phyloP scores from a whole-genome alignment of 352 stramenopile genomes.

The Pythium guiyangense region DNA sequence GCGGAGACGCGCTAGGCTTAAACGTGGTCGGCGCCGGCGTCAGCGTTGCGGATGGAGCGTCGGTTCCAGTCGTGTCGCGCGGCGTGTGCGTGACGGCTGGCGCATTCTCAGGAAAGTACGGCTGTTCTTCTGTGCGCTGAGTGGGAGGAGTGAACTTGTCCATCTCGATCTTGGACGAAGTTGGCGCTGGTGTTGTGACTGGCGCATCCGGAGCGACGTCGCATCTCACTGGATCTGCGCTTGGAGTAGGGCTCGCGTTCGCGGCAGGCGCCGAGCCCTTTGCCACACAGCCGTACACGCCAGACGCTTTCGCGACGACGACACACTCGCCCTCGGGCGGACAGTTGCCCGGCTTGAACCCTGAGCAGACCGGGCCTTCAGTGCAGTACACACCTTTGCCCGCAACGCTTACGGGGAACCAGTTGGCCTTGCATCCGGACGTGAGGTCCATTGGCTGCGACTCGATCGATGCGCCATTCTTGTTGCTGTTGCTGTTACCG shows the following conservation, averaged over 20 bases:
- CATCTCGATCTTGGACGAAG: background rate
- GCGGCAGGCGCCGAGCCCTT: conserved; percentile 5
- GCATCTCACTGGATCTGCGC: background rate
- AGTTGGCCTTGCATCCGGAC: no score
- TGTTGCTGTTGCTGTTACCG: no score
- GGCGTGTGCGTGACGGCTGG: background rate
- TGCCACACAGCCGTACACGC: conserved; percentile 23
- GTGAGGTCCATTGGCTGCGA: no score
- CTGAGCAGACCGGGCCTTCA: conserved; percentile 22
- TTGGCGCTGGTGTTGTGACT: background rate
- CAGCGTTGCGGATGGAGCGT: no score
- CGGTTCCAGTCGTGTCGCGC: background rate
- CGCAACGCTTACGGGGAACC: no score
- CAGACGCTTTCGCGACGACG: conserved; percentile 6
- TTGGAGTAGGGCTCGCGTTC: no score
- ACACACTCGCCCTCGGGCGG: conserved; percentile 24
- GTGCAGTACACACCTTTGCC: conserved; percentile 26
- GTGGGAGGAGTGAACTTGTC: background rate
- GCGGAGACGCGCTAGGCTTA: background rate
- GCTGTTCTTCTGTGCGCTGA: background rate
- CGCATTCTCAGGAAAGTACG: background rate
- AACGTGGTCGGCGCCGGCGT: background rate
- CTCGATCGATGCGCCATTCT: no score
- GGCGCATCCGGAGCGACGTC: background rate
- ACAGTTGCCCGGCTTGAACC: conserved; percentile 16